Evolutionary conservation across 208 protist species (phyloP).

Genomic region (Leishmania martiniquensis): DNA sequence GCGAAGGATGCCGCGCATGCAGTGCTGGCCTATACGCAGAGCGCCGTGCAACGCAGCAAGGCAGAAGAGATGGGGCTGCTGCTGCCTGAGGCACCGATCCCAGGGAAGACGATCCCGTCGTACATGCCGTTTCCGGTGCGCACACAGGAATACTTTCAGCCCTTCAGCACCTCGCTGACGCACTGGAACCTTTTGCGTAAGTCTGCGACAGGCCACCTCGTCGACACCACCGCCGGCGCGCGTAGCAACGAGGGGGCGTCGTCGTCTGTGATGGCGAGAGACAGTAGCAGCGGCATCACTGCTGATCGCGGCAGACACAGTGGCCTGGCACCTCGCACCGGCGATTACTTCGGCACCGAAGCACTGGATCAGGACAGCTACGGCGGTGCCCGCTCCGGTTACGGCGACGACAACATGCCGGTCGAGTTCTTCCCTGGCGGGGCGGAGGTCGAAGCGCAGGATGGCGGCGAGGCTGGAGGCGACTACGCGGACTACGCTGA

Average conservation of each 20-base stretch:
- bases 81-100: slow-evolving; percentile 51
- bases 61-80: slow-evolving; percentile 69
- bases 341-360: background rate
- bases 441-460: slow-evolving; percentile 55
- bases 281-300: slow-evolving; percentile 9
- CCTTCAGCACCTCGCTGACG: slow-evolving; percentile 64
- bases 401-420: slow-evolving; percentile 56
- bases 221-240: slow-evolving; percentile 26
- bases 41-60: slow-evolving; percentile 54
- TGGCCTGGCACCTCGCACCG: slow-evolving; percentile 4
- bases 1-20: slow-evolving; percentile 55
- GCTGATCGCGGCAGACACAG: slow-evolving; percentile 3
- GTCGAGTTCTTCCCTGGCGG: slow-evolving; percentile 82
- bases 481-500: slow-evolving; percentile 43
- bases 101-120: slow-evolving; percentile 62
- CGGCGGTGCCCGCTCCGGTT: background rate
- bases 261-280: slow-evolving; percentile 1
- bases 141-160: slow-evolving; percentile 75
- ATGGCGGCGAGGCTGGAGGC: slow-evolving; percentile 55
- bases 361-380: slow-evolving; percentile 6
- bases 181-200: slow-evolving; percentile 90
- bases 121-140: slow-evolving; percentile 70
- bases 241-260: slow-evolving; percentile 22
- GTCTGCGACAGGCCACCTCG: slow-evolving; percentile 51
- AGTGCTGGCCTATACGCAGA: slow-evolving; percentile 71